A percentile compares a stretch with the other conserved stretches of the same genome.
These are phyloP conservation scores for Candida insectorum DNA, from an alignment of 805 yeast genomes.

Conservation along the genomic window DNA sequence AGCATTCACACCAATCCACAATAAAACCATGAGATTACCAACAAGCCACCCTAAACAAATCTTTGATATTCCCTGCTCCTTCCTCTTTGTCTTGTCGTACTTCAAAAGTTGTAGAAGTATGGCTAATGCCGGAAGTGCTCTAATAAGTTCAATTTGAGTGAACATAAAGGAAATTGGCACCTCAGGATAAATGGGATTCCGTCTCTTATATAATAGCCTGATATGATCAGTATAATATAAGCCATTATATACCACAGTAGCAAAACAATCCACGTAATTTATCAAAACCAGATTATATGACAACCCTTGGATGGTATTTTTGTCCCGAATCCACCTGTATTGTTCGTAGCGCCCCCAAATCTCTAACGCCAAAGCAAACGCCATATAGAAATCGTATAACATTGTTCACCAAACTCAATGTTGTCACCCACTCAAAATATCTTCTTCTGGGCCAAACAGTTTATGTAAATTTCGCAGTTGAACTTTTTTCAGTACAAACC, in stretches of 20 bases:
- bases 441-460: too few species aligned
- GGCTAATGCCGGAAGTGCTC: conserved; percentile 4
- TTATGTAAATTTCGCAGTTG: too few species aligned
- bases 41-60: too few species aligned
- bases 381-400: too few species aligned
- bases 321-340: conserved; percentile 16
- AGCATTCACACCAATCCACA: too few species aligned
- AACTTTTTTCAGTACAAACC: not conserved
- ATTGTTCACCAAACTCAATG: too few species aligned
- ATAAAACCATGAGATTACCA: conserved; percentile 1
- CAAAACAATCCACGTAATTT: conserved; percentile 8
- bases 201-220: conserved; percentile 2
- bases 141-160: conserved; percentile 1
- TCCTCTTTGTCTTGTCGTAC: conserved; percentile 4
- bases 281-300: conserved; percentile 31
- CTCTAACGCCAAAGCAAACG: conserved; percentile 3
- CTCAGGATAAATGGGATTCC: conserved; percentile 8
- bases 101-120: conserved; percentile 3
- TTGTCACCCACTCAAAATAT: too few species aligned
- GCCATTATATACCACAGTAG: conserved; percentile 1
- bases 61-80: too few species aligned
- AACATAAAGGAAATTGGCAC: not conserved
- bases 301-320: conserved; percentile 32
- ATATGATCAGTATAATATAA: not conserved
- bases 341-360: conserved; percentile 4